Conservation (phyloP, 2,329 filamentous ascomycete genomes). For the Pseudogymnoascus sp. region DNA sequence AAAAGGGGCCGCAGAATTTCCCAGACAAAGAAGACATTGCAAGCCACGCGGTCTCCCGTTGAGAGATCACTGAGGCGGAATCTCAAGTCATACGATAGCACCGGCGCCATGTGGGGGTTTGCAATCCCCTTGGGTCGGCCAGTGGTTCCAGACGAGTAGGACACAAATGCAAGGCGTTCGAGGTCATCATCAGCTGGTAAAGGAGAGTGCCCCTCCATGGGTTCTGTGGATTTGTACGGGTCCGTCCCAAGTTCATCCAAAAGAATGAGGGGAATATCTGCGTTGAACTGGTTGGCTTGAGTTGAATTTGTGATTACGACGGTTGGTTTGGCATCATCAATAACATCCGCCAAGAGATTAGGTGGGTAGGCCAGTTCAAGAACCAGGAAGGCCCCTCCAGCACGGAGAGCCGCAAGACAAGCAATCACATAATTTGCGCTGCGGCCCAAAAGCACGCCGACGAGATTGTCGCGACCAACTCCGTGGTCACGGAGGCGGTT, state of each 20-base stretch:
- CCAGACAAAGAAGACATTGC: conserved; percentile 85
- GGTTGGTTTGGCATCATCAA: conserved; percentile 66
- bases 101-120: conserved; percentile 68
- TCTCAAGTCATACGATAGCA: conserved; percentile 67
- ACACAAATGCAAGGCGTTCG: conserved; percentile 71
- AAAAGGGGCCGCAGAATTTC: conserved; percentile 73
- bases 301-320: conserved; percentile 63
- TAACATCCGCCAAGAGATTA: conserved; percentile 65
- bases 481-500: conserved; percentile 58
- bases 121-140: conserved; percentile 55
- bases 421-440: conserved; percentile 75
- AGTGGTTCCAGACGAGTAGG: conserved; percentile 48
- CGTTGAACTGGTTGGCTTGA: conserved; percentile 60
- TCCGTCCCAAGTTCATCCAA: conserved; percentile 45
- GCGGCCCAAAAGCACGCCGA: conserved; percentile 68
- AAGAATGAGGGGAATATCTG: conserved; percentile 55
- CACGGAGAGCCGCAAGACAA: conserved; percentile 69
- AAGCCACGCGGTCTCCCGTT: conserved; percentile 72
- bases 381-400: conserved; percentile 73
- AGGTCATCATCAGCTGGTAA: conserved; percentile 60
- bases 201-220: conserved; percentile 30
- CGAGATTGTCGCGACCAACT: conserved; percentile 65
- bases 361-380: conserved; percentile 74
- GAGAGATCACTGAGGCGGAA: conserved; percentile 63
- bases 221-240: conserved; percentile 34